Evolutionary conservation across 164 flowering plant species (phyloP).

Genomic region (Aristolochia fimbriata): DNA sequence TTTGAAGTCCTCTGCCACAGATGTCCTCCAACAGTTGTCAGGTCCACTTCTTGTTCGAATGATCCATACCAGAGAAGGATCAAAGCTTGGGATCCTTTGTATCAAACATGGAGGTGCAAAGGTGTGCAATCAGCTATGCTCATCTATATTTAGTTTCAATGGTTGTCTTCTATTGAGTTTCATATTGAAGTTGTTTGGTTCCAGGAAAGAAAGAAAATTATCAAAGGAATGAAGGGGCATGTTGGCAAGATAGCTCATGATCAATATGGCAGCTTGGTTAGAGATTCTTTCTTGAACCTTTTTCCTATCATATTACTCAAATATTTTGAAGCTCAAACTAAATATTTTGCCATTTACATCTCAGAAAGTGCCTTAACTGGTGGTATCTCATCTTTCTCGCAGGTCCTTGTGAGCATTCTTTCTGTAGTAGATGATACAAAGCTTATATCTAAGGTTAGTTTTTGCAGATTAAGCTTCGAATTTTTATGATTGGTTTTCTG

Average conservation of each 20-base stretch:
- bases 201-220: slow-evolving; percentile 86
- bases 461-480: slow-evolving; percentile 1
- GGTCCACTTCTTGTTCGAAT: slow-evolving; percentile 75
- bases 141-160: neutral
- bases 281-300: slow-evolving; percentile 3
- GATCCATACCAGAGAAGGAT: slow-evolving; percentile 82
- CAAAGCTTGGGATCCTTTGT: slow-evolving; percentile 72
- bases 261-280: slow-evolving; percentile 72
- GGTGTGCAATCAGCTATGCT: slow-evolving; percentile 26
- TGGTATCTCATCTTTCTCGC: slow-evolving; percentile 7
- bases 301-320: neutral
- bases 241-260: slow-evolving; percentile 62
- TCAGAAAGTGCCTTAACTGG: neutral
- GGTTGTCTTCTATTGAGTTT: neutral
- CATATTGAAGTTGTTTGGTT: neutral
- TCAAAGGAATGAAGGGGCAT: slow-evolving; percentile 83
- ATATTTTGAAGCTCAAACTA: neutral
- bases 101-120: slow-evolving; percentile 86
- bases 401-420: slow-evolving; percentile 73
- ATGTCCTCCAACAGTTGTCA: slow-evolving; percentile 65
- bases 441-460: slow-evolving; percentile 64
- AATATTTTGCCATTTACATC: neutral
- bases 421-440: slow-evolving; percentile 88
- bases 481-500: neutral
- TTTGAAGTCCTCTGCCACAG: slow-evolving; percentile 64